phyloP scores from a whole-genome alignment of 805 yeast genomes.

The Crinitomyces ghanaensis region DNA sequence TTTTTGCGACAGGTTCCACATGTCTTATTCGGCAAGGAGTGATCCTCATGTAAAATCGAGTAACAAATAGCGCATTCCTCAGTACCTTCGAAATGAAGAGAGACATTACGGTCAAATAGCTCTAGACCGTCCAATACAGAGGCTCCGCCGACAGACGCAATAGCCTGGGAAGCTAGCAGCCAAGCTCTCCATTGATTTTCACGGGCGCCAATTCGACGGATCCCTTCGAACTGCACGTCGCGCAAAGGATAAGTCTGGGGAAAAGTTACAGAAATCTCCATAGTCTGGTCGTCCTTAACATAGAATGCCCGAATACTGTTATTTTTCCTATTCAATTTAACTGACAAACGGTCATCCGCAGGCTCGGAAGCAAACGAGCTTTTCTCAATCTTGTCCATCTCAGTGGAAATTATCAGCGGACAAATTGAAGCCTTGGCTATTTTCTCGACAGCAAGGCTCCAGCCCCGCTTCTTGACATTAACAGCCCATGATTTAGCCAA shows the following conservation, averaged over 20 bases:
- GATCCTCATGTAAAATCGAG: slow-evolving; percentile 80
- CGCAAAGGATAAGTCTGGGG: slow-evolving; percentile 73
- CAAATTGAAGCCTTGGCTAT: slow-evolving; percentile 54
- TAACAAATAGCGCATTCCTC: slow-evolving; percentile 98
- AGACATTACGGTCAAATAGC: slow-evolving; percentile 61
- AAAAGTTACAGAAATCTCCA: slow-evolving; percentile 65
- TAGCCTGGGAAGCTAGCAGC: slow-evolving; percentile 82
- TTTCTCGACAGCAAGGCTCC: slow-evolving; percentile 47
- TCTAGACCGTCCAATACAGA: slow-evolving; percentile 52
- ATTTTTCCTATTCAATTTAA: slow-evolving; percentile 48
- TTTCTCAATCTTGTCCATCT: slow-evolving; percentile 39
- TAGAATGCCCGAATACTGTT: slow-evolving; percentile 65
- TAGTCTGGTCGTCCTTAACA: slow-evolving; percentile 73
- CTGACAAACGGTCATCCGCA: slow-evolving; percentile 29
- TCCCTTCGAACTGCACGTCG: slow-evolving; percentile 64
- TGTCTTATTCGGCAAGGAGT: slow-evolving; percentile 75
- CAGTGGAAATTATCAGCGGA: slow-evolving; percentile 47
- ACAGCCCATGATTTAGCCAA: slow-evolving; percentile 46
- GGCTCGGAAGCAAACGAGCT: slow-evolving; percentile 24
- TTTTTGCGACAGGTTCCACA: slow-evolving; percentile 88
- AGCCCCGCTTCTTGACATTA: slow-evolving; percentile 54
- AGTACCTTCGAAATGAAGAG: slow-evolving; percentile 80
- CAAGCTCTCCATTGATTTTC: slow-evolving; percentile 93
- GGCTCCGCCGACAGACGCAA: slow-evolving; percentile 48
- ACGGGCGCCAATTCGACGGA: slow-evolving; percentile 73